Conservation (phyloP, 805 yeast genomes). For the Schwanniomyces vanrijiae region DNA sequence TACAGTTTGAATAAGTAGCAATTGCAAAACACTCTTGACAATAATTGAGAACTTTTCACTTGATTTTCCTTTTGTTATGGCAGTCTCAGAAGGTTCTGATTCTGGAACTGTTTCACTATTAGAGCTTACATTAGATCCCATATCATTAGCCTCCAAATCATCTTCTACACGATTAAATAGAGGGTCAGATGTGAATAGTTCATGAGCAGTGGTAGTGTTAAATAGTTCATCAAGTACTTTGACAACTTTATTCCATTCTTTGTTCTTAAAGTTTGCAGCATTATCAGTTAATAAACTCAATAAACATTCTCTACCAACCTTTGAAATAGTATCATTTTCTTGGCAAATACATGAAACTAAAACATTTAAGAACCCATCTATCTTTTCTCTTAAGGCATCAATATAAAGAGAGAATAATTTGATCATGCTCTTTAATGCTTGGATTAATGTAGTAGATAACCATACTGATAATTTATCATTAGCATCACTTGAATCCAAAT, state of each 20-base stretch:
- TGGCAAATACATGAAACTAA: constrained; percentile 90
- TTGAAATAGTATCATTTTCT: constrained; percentile 93
- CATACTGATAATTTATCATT: constrained; percentile 92
- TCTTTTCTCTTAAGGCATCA: constrained; percentile 67
- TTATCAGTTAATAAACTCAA: constrained; percentile 79
- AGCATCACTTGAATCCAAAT: constrained; percentile 59
- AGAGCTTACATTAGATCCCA: constrained; percentile 13
- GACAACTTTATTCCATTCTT: constrained; percentile 76
- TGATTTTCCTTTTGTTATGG: constrained; percentile 42
- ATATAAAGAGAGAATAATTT: constrained; percentile 82
- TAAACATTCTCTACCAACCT: constrained; percentile 90
- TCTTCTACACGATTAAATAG: constrained; percentile 17
- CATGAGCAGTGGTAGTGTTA: constrained; percentile 81
- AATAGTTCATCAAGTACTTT: constrained; percentile 68
- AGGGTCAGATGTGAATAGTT: constrained; percentile 68
- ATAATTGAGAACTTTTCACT: constrained; percentile 71
- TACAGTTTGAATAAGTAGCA: constrained; percentile 82
- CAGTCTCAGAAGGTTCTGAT: constrained; percentile 25
- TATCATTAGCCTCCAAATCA: constrained; percentile 35
- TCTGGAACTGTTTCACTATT: constrained; percentile 8
- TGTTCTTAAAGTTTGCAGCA: constrained; percentile 55
- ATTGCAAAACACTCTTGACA: constrained; percentile 87
- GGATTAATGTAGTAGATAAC: constrained; percentile 94
- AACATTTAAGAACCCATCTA: constrained; percentile 76
- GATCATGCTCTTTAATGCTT: constrained; percentile 87